These are phyloP conservation scores for Xylaria sp. DNA, from an alignment of 2,329 filamentous ascomycete genomes.

Conservation along the genomic window DNA sequence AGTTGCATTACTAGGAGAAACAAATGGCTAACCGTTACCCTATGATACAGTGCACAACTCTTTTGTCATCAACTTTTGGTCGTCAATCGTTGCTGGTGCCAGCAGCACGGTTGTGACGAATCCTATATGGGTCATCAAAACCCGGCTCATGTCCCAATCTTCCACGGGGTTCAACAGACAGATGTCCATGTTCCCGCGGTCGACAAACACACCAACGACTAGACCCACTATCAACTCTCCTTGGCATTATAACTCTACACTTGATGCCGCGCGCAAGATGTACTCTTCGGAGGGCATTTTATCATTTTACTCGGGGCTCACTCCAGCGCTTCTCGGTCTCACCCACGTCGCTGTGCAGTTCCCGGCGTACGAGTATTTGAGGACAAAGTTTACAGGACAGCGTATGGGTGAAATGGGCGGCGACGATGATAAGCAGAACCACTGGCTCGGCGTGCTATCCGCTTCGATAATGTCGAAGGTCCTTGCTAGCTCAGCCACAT, in stretches of 20 bases:
- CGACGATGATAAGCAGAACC: conserved; percentile 60
- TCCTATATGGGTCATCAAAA: conserved; percentile 99
- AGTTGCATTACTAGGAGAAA: not conserved
- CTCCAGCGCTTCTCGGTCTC: conserved; percentile 86
- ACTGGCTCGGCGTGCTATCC: conserved; percentile 82
- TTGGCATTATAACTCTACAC: conserved; percentile 89
- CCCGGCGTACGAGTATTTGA: conserved; percentile 91
- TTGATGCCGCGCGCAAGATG: conserved; percentile 95
- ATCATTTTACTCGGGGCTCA: conserved; percentile 94
- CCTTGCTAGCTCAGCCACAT: conserved; percentile 90
- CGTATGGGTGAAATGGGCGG: conserved; percentile 75
- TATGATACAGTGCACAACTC: conserved; percentile 58
- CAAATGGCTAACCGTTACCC: conserved; percentile 13
- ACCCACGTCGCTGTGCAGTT: conserved; percentile 98
- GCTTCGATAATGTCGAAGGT: conserved; percentile 95
- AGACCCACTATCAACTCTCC: conserved; percentile 63
- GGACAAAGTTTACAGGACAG: conserved; percentile 85
- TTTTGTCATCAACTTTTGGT: conserved; percentile 81
- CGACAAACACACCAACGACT: conserved; percentile 57
- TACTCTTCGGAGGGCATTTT: conserved; percentile 84
- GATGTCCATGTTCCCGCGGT: conserved; percentile 50
- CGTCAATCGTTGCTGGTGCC: conserved; percentile 86
- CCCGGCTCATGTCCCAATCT: conserved; percentile 91
- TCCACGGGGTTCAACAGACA: conserved; percentile 51
- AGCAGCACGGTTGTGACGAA: conserved; percentile 95